Conservation (phyloP, 495 filamentous ascomycete genomes). For the Tuber indicum region DNA sequence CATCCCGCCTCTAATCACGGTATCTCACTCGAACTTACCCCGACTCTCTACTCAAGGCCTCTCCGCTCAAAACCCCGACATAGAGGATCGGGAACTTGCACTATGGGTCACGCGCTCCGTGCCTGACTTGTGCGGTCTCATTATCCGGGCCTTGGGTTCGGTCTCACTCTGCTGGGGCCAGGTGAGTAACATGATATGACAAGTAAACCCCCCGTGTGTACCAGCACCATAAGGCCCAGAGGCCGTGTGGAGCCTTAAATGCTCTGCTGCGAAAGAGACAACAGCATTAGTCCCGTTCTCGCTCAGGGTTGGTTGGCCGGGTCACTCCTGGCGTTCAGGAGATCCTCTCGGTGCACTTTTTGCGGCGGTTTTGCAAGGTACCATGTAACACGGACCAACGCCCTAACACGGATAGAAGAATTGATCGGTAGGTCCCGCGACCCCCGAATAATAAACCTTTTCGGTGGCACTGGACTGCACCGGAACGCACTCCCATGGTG, state of each 20-base stretch:
- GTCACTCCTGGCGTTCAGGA: too few species aligned
- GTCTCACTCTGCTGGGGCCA: background rate
- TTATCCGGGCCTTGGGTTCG: background rate
- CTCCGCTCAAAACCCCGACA: background rate
- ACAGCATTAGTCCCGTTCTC: too few species aligned
- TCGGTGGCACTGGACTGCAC: background rate
- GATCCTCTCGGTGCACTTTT: too few species aligned
- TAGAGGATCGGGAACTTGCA: background rate
- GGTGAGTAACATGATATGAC: too few species aligned
- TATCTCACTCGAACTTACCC: background rate
- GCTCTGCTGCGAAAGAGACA: too few species aligned
- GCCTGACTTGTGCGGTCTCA: background rate
- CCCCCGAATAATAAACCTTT: background rate
- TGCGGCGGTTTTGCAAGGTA: too few species aligned
- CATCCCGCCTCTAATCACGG: background rate
- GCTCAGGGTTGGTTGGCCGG: too few species aligned
- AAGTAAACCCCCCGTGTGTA: too few species aligned
- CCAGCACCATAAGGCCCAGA: too few species aligned
- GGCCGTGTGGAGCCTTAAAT: too few species aligned
- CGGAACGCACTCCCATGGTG: background rate
- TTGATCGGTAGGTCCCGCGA: background rate
- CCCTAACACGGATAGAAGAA: too few species aligned
- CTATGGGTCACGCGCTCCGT: background rate
- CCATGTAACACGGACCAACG: too few species aligned
- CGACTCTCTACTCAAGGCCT: background rate